Evolutionary conservation across 2,329 filamentous ascomycete genomes (phyloP).

Genomic region (Fusarium sublunatum): DNA sequence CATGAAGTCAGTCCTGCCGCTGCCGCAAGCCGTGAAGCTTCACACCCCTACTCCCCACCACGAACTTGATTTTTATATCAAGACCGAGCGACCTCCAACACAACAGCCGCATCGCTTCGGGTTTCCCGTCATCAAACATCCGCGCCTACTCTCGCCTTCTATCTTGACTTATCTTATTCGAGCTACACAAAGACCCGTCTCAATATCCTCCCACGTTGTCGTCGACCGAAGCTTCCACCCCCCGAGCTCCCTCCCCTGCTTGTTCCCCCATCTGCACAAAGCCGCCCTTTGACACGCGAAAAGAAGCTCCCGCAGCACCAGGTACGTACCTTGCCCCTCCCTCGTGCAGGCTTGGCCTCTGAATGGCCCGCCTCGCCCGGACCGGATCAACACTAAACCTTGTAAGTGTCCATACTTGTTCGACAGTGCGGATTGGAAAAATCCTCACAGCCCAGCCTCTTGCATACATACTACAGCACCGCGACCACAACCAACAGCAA

Average conservation of each 20-base stretch:
- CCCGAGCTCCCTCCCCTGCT: slow-evolving; percentile 30
- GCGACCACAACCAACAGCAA: slow-evolving; percentile 41
- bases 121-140: slow-evolving; percentile 5
- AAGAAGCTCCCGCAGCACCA: slow-evolving; percentile 27
- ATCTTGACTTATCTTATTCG: not conserved
- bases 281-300: slow-evolving; percentile 20
- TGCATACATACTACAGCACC: slow-evolving; percentile 42
- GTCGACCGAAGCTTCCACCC: slow-evolving; percentile 7
- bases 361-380: slow-evolving; percentile 48
- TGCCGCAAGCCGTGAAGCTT: slow-evolving; percentile 23
- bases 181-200: slow-evolving; percentile 21
- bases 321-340: slow-evolving; percentile 32
- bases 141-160: not conserved
- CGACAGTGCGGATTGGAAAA: slow-evolving; percentile 59
- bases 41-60: slow-evolving; percentile 22
- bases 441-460: slow-evolving; percentile 54
- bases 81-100: slow-evolving; percentile 10
- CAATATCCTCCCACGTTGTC: not conserved
- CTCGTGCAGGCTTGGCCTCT: slow-evolving; percentile 39
- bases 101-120: not conserved
- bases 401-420: slow-evolving; percentile 47
- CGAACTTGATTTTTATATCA: slow-evolving; percentile 34
- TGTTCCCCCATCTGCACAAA: slow-evolving; percentile 30
- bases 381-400: slow-evolving; percentile 57
- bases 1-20: not conserved